Percentiles rank a stretch among this genome's conserved stretches.
phyloP scores from a whole-genome alignment of 2,329 filamentous ascomycete species.

The Rhexocercosporidium sp. region DNA sequence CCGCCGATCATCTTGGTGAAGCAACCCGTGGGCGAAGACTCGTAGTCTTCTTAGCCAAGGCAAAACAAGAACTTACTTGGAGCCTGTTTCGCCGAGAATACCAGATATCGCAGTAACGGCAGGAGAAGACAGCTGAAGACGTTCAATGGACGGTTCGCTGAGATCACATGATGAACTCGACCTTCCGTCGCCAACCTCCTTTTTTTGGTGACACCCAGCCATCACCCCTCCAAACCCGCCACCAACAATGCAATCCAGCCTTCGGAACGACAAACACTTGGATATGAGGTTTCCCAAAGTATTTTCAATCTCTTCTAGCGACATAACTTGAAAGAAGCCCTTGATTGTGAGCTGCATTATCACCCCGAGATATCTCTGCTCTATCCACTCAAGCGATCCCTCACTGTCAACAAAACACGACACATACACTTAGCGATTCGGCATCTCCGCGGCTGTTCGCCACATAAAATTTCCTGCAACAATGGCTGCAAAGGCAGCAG shows the following conservation, averaged over 20 bases:
- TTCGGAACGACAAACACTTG: not conserved
- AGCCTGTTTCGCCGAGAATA: too few species aligned
- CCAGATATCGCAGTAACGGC: too few species aligned
- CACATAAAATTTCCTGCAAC: too few species aligned
- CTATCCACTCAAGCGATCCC: not conserved
- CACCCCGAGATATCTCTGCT: not conserved
- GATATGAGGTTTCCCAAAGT: not conserved
- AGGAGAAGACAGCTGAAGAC: too few species aligned
- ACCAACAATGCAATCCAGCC: not conserved
- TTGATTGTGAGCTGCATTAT: too few species aligned
- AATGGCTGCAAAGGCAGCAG: constrained; percentile 16
- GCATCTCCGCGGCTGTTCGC: not conserved
- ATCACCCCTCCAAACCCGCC: constrained; percentile 11
- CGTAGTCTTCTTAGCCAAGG: too few species aligned
- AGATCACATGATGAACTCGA: not conserved
- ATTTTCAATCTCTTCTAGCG: not conserved
- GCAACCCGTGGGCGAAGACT: too few species aligned
- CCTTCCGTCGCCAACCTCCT: not conserved
- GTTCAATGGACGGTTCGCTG: too few species aligned
- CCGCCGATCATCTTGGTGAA: too few species aligned
- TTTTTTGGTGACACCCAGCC: not conserved
- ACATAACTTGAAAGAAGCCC: not conserved
- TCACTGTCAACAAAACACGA: not conserved
- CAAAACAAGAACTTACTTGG: too few species aligned
- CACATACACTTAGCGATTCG: not conserved